These are phyloP conservation scores for Tolypocladium pustulatum DNA, from an alignment of 2,329 filamentous ascomycete species.

Conservation along the genomic window DNA sequence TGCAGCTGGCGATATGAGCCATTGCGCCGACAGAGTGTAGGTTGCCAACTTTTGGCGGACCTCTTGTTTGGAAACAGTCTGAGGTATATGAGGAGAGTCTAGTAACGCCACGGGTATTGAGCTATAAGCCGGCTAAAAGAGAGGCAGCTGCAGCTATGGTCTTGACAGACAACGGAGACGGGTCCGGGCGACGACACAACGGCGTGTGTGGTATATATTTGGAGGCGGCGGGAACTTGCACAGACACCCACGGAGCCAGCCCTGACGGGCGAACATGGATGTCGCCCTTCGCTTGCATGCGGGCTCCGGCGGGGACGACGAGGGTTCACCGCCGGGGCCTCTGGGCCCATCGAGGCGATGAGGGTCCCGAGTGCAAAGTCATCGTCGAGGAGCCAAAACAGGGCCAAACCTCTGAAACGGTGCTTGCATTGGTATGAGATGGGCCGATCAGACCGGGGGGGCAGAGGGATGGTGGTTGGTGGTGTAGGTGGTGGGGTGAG, in stretches of 20 bases:
- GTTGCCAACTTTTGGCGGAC: background rate
- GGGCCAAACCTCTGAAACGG: constrained; percentile 10
- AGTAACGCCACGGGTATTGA: background rate
- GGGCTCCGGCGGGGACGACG: constrained; percentile 1
- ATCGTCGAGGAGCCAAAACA: constrained; percentile 6
- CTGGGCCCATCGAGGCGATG: constrained; percentile 2
- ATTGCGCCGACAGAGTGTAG: constrained; percentile 23
- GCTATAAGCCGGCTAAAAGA: background rate
- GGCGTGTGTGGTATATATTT: constrained; percentile 3
- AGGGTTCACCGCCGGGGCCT: background rate
- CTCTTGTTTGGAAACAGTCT: background rate
- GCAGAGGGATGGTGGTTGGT: background rate
- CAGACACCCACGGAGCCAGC: background rate
- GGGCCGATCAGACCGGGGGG: background rate
- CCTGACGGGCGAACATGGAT: background rate
- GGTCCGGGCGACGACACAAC: background rate
- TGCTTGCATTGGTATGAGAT: constrained; percentile 4
- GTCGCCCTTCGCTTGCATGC: constrained; percentile 1
- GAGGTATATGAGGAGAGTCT: background rate
- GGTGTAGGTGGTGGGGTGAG: constrained; percentile 1
- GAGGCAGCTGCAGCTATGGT: background rate
- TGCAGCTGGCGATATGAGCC: constrained; percentile 53
- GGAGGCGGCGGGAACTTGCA: background rate
- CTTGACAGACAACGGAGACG: background rate
- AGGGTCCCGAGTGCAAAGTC: constrained; percentile 5